phyloP scores from a whole-genome alignment of 805 yeast genomes.

The Candida chauliodis region DNA sequence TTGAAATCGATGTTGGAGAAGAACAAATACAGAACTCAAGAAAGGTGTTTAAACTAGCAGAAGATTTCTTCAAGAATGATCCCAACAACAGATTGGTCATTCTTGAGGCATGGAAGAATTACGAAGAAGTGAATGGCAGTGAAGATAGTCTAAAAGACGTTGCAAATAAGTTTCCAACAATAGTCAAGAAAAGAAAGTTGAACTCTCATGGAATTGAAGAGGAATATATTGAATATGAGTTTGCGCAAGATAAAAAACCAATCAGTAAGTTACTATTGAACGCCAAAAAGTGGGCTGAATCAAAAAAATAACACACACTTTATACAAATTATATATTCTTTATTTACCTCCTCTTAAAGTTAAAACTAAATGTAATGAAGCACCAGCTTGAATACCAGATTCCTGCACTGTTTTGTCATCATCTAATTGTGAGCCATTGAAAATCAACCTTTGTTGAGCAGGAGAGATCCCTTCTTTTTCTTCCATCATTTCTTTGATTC shows the following conservation, averaged over 20 bases:
- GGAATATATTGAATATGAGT: constrained; percentile 58
- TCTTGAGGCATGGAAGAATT: constrained; percentile 58
- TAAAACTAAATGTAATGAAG: constrained; percentile 83
- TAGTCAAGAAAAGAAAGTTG: constrained; percentile 41
- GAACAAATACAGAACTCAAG: constrained; percentile 53
- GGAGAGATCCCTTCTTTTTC: constrained; percentile 98
- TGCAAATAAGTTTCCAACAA: constrained; percentile 49
- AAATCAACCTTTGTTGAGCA: constrained; percentile 87
- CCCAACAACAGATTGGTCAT: constrained; percentile 48
- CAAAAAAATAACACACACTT: neutral
- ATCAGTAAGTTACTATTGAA: constrained; percentile 38
- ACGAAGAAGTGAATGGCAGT: constrained; percentile 63
- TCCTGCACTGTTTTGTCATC: constrained; percentile 72
- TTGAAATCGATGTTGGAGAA: constrained; percentile 49
- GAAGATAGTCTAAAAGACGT: constrained; percentile 32
- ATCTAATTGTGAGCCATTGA: constrained; percentile 87
- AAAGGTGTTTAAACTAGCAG: constrained; percentile 52
- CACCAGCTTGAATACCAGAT: constrained; percentile 79
- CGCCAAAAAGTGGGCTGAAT: constrained; percentile 27
- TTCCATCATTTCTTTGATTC: constrained; percentile 87
- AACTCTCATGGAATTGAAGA: constrained; percentile 45
- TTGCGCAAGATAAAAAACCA: constrained; percentile 55
- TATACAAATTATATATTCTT: neutral
- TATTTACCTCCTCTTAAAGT: constrained; percentile 83
- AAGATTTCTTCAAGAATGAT: constrained; percentile 38